Evolutionary conservation across 441 rosid species (phyloP).

Genomic region (Biscutella laevigata): DNA sequence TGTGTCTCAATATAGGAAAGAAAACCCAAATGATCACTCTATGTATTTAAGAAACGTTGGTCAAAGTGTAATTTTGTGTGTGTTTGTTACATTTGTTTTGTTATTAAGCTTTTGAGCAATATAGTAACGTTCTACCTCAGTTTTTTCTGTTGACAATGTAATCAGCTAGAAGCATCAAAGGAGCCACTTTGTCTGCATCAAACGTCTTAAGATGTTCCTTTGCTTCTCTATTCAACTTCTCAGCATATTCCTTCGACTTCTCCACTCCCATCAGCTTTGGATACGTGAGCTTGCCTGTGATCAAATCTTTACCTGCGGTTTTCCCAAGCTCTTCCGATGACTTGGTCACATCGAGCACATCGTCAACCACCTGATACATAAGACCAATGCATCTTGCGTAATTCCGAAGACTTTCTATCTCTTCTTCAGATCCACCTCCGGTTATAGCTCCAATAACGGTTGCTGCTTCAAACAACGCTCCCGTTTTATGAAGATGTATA

Average conservation of each 20-base stretch:
- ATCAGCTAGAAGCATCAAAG: constrained; percentile 12
- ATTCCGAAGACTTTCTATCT: constrained; percentile 31
- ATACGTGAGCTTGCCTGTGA: constrained; percentile 27
- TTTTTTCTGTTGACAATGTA: constrained; percentile 4
- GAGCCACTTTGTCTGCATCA: constrained; percentile 11
- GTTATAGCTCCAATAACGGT: constrained; percentile 30
- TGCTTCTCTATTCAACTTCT: constrained; percentile 8
- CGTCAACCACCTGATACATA: constrained; percentile 45
- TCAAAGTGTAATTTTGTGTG: too few species aligned
- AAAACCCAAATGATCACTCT: too few species aligned
- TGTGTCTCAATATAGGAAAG: too few species aligned
- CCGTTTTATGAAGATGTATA: constrained; percentile 40
- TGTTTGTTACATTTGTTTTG: too few species aligned
- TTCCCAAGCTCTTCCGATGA: constrained; percentile 34
- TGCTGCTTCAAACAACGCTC: constrained; percentile 34
- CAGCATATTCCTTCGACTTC: constrained; percentile 10
- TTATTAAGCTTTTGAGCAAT: neutral
- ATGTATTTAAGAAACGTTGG: too few species aligned
- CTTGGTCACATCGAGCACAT: constrained; percentile 38
- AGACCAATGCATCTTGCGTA: constrained; percentile 35
- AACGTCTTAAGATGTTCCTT: constrained; percentile 4
- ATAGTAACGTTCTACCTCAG: neutral
- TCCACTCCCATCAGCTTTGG: constrained; percentile 35
- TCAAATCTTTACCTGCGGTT: constrained; percentile 33
- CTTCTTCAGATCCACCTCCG: constrained; percentile 33